Evolutionary conservation across 805 yeast genomes (phyloP), one percentile per base, ranked within the genome.

Genomic region (Metschnikowia kunwiensis): DNA sequence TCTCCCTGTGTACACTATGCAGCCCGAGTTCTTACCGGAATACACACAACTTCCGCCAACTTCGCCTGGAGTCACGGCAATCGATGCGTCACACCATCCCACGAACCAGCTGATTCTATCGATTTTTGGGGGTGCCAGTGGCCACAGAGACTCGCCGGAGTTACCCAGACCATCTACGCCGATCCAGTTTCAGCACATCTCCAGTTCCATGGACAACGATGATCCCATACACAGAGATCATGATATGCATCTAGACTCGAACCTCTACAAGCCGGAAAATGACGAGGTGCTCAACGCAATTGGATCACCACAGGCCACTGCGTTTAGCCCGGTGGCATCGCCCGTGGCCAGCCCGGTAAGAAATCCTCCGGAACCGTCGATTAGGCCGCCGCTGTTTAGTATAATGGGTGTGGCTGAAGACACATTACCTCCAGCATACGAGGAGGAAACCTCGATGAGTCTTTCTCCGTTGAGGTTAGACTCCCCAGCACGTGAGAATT

Each of bases 1-100:
- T 24, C 61, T 85, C 28, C 95, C 95, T 4, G 81, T 86, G 5
- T 85, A 85, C 55, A 78, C 75, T 31, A 27, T 46, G 40, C 43
- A 41, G 24, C 46, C 47, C 5, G 50, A 44, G 21, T 46, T 40
- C 29, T 41, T 54, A 14, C 66, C 66, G 2, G 49, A 42, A 17
- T 58, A 56, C 34, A 32, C 61, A 1, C 46, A 51, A 14, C 61
- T 77, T 1, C 80, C 81, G 7, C 74, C 78, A 7, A 45, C 70
- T 12, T 76, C 82, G 1, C 83, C 85, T 1, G 76, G 65, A 2
- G 79, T 77, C 3, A 66, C 61, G 9, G 64, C 78, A 0, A 54
- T 75, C 7, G 77, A 75, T 36, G 51, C 43, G 17, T 36, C 48
- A 6, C 27, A 17, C 11, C 40, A 30, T 7, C 34, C 20, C 5